Base-by-base conservation (phyloP, 2,329 filamentous ascomycete genomes). In the Parafenestella ontariensis region DNA sequence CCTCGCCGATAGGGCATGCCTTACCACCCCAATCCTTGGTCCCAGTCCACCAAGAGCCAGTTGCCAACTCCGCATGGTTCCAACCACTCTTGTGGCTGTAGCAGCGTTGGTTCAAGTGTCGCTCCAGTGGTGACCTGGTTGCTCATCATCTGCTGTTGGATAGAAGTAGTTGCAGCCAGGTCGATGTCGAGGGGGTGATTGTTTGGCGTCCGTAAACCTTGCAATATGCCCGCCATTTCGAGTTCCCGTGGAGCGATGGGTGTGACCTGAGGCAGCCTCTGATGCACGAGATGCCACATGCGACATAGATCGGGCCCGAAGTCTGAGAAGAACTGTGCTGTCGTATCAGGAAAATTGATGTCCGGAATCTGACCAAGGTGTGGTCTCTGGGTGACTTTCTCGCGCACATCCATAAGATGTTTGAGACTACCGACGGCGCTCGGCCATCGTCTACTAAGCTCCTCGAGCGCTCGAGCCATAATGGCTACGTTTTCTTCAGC, bases 11-110 rank as follows among this genome's bases (percentile, higher is more conserved):
- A 21, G 24, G 13, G 28, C 8, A 34, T 23, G 24, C 9, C 15
- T 58, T 33, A 69, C 64, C 66, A 70, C 3, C 65, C 62, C 20
- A 71, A 53, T 9, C 58, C 63, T 33, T 72, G 69, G 23, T 72
- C 68, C 70, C 70, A 74, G 47, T 74, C 70, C n/a, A 65, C 61
- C 56, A 72, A 67, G 28, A 73, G 52, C 71, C 69, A 74, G 40
- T 71, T 71, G 10, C 66, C 68, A 52, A 69, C 66, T 20, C 63
- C 65, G 37, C 72, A 71, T 9, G 63, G 65, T 6, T 61, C 62
- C 24, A 72, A 64, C 62, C 64, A 71, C 17, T 69, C 63, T 39
- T 72, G 68, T 11, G 68, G 63, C 37, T 73, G 67, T n/a, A 73
- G 47, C n/a, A 72, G 23, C 6, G 64, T 69, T 8, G 69, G 65